Conservation (phyloP, 225 moss, liverwort and hornwort genomes). For the Climacium dendroides region DNA sequence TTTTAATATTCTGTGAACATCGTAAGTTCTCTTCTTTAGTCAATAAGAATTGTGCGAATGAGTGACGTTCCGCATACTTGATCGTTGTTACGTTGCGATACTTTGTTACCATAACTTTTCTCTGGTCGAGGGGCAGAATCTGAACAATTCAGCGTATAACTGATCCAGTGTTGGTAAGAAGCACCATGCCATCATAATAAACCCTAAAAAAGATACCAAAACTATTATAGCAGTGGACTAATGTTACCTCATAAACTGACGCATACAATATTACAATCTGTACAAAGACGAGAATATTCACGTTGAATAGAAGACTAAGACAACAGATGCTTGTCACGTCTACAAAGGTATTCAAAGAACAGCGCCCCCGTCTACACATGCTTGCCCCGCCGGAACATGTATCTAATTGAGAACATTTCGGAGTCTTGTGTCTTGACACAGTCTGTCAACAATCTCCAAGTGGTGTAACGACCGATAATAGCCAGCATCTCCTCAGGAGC, state of each 20-base stretch:
- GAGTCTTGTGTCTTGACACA: neutral
- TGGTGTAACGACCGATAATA: neutral
- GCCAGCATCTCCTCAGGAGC: neutral
- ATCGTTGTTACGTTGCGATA: neutral
- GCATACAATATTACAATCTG: neutral
- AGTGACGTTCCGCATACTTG: neutral
- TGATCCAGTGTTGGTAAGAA: neutral
- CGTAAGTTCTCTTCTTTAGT: neutral
- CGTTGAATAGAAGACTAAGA: neutral
- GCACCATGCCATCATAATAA: neutral
- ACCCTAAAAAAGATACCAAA: neutral
- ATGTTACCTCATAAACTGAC: neutral
- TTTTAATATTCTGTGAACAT: neutral
- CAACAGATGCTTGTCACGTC: neutral
- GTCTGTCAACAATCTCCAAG: neutral
- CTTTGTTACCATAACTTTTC: neutral
- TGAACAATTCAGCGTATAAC: neutral
- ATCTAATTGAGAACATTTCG: neutral
- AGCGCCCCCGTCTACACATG: neutral
- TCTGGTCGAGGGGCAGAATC: neutral
- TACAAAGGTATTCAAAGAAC: neutral
- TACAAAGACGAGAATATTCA: neutral
- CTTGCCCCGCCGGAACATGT: neutral
- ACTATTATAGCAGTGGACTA: neutral
- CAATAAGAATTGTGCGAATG: neutral